Base-by-base conservation (phyloP, 768 basidiomycete species). In the Amanita rubescens region DNA sequence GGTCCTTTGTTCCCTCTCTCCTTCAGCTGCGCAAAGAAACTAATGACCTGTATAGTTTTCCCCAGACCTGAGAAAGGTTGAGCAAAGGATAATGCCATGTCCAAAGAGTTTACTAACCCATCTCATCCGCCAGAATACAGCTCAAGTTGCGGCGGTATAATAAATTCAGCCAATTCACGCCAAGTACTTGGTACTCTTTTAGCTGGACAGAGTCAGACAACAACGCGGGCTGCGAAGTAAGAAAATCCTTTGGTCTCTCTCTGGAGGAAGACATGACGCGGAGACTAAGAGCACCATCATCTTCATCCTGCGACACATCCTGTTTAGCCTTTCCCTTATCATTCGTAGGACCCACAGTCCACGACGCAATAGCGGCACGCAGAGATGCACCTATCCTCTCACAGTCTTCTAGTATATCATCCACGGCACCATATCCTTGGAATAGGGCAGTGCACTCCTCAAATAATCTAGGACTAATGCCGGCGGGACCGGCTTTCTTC, bases 11-110 rank as follows among this genome's bases (percentile, higher is more conserved):
- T 78, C 15, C 87, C 88, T 46, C 73, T 77, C 61, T 92, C 89
- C 65, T 89, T 90, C 48, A 98, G 75, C 61, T 89, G 78, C 3
- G 94, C 90, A 57, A 98, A 81, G 73, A 99, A 96, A 51, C 94
- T 89, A 66, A 99, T 99, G 51, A 99, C 96, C 71, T 99, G 96
- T 35, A 95, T 89, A 2, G 96, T 99, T 76, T 99, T 99, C 24
- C 96, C 96, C 58, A 99, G 84, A 63, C 95, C 95, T 96, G 44
- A 24, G 51, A 32, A 15, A 52, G 20, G 27, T 55, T 62, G 27
- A 59, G 52, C 34, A 51, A n/a, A 54, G 20, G 24, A 52, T 32
- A 22, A 32, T 48, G 35, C 44, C 49, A 39, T 20, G 24, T 38
- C 27, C 27, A 30, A 22, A 49, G 46, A 51, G 22, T 38, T 30